A percentile compares a stretch with the other conserved stretches of the same genome.
phyloP scores from a whole-genome alignment of 2,329 filamentous ascomycete genomes.

The Fusarium sp. region DNA sequence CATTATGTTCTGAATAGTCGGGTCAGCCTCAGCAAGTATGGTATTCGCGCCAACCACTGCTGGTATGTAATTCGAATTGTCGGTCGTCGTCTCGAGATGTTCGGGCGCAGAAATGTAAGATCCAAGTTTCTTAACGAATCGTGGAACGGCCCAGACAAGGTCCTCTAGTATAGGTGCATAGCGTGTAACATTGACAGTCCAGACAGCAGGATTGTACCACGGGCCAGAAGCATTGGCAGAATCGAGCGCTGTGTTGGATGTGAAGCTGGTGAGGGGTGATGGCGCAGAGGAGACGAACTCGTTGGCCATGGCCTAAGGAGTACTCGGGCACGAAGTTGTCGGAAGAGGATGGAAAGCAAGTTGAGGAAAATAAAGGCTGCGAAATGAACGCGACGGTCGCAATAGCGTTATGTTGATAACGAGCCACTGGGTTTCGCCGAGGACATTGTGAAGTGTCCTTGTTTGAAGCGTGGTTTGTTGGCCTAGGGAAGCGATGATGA shows the following conservation, averaged over 20 bases:
- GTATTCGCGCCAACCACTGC: constrained; percentile 28
- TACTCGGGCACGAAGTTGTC: constrained; percentile 5
- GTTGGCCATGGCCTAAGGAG: constrained; percentile 36
- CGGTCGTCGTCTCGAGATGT: constrained; percentile 60
- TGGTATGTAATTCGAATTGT: constrained; percentile 46
- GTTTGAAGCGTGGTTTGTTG: constrained; percentile 23
- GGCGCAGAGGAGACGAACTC: constrained; percentile 31
- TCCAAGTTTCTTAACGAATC: constrained; percentile 73
- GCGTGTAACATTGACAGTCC: constrained; percentile 66
- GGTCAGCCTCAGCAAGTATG: constrained; percentile 34
- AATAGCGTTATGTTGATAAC: constrained; percentile 11
- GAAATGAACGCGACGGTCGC: not conserved
- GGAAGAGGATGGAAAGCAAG: not conserved
- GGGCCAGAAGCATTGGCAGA: constrained; percentile 32
- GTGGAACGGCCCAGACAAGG: constrained; percentile 72
- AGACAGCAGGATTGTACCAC: constrained; percentile 64
- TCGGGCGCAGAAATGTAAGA: constrained; percentile 69
- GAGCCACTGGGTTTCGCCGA: constrained; percentile 14
- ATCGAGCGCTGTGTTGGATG: constrained; percentile 12
- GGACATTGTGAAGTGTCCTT: constrained; percentile 36
- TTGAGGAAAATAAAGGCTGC: not conserved
- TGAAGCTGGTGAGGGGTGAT: constrained; percentile 32
- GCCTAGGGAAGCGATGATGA: constrained; percentile 17
- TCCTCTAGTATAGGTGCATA: constrained; percentile 73
- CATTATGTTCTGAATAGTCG: constrained; percentile 43